Base-by-base conservation (phyloP, 805 yeast genomes). In the Saccharomyces eubayanus region DNA sequence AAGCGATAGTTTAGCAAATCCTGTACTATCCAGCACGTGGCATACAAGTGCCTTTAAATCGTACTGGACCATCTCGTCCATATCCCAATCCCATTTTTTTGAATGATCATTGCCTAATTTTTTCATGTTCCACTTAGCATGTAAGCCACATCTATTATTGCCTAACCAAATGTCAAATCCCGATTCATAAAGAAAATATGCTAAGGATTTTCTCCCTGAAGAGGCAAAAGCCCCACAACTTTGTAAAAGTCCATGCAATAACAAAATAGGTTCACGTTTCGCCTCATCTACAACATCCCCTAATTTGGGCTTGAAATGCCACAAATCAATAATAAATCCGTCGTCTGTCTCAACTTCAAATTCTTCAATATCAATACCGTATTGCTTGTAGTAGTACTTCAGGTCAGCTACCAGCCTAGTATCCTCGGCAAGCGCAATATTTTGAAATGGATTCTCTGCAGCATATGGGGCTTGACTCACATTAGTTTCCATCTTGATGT, bases 121-220 rank as follows among this genome's bases (percentile, higher is more conserved):
- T 68, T 57, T 48, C 55, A 54, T 55, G 55, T 74, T 68, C 72
- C 91, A 96, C 51, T 76, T 72, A 0, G 96, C 87, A 43, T 79
- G 74, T 65, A 91, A 87, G 5, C 96, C 96, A 59, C 96, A 85
- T 57, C 99, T 72, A 64, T 90, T 91, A 64, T 90, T 89, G 1
- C 96, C 97, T 52, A 90, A 67, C 97, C 97, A 90, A 8, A 90
- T 89, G 60, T 90, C 97, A 62, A 77, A 88, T 0, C 94, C 91
- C 28, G 74, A 68, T 31, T 74, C 71, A 41, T 70, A 68, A 50
- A 75, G 75, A 64, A 74, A 77, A 66, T 76, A 81, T 0, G 92
- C 94, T 46, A 94, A 69, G 10, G 96, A 85, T 55, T 85, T 81
- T 53, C 77, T 75, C 0, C 98, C 99, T n/a, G 87, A 74, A 0